Conservation (phyloP, 2,329 filamentous ascomycete species). For the Sporothrix euskadiensis region DNA sequence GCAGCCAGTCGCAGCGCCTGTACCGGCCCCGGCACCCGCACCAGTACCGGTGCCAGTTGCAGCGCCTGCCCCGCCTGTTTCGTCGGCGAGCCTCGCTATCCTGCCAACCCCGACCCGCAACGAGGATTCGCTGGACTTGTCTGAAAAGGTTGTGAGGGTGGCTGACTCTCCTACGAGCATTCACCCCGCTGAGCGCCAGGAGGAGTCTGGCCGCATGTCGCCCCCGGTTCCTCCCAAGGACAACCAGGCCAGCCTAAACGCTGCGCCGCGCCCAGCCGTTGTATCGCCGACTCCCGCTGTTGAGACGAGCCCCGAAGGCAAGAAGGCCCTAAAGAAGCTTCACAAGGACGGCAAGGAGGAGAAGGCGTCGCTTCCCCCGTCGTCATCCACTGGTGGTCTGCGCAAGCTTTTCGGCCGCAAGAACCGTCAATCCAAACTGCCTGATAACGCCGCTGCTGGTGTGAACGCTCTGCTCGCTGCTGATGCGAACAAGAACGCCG, state of each 20-base stretch:
- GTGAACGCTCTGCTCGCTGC: constrained; percentile 53
- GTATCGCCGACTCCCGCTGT: constrained; percentile 43
- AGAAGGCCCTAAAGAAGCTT: constrained; percentile 54
- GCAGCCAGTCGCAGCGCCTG: background rate
- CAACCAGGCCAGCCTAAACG: constrained; percentile 40
- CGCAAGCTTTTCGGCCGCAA: constrained; percentile 67
- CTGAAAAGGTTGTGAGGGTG: constrained; percentile 40
- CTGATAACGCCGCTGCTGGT: constrained; percentile 55
- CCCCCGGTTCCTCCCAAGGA: constrained; percentile 46
- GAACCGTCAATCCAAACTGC: constrained; percentile 59
- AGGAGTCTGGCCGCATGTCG: constrained; percentile 18
- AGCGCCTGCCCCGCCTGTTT: background rate
- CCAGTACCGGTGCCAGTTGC: background rate
- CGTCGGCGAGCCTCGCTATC: constrained; percentile 13
- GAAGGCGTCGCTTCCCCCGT: constrained; percentile 33
- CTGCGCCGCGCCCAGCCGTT: constrained; percentile 42
- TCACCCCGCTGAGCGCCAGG: constrained; percentile 39
- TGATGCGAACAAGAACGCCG: constrained; percentile 32
- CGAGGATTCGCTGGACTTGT: constrained; percentile 32
- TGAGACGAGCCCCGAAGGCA: constrained; percentile 47
- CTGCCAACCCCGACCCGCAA: constrained; percentile 13
- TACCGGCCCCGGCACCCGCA: background rate
- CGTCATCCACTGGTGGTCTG: constrained; percentile 49
- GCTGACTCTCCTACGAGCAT: constrained; percentile 40
- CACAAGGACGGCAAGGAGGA: constrained; percentile 51